Conservation (phyloP, 768 basidiomycete species). For the Tulasnella sp. region DNA sequence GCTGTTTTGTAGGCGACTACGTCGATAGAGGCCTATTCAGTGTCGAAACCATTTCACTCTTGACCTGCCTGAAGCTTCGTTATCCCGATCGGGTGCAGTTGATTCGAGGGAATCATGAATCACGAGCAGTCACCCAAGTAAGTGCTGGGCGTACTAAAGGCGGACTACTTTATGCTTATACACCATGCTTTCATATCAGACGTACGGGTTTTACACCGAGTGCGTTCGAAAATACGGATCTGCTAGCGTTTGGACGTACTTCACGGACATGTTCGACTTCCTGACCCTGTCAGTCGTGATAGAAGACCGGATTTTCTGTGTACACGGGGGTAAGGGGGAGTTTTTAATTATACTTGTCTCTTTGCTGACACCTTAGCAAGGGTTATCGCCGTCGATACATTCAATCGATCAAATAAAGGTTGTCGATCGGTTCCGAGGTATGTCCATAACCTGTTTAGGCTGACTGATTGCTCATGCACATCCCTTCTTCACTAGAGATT, state of each 20-base stretch:
- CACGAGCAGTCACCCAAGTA: conserved; percentile 94
- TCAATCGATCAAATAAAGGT: conserved; percentile 99
- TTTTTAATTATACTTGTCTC: not conserved
- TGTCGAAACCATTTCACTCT: conserved; percentile 94
- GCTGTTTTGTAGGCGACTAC: conserved; percentile 67
- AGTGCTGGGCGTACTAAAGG: conserved; percentile 22
- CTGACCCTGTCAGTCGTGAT: conserved; percentile 95
- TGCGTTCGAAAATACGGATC: conserved; percentile 96
- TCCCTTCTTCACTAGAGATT: conserved; percentile 52
- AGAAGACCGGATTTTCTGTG: conserved; percentile 98
- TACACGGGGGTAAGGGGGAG: conserved; percentile 72
- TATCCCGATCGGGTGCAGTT: conserved; percentile 95
- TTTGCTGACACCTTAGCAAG: conserved; percentile 31
- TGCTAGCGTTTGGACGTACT: conserved; percentile 96
- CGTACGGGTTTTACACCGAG: conserved; percentile 98
- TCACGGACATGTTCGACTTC: conserved; percentile 99
- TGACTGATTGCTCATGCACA: not conserved
- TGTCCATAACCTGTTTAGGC: conserved; percentile 8
- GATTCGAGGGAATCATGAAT: conserved; percentile 96
- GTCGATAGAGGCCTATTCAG: conserved; percentile 97
- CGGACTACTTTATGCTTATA: not conserved
- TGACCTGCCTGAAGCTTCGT: conserved; percentile 92
- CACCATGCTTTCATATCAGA: conserved; percentile 38
- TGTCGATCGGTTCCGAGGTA: conserved; percentile 94
- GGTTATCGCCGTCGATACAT: conserved; percentile 94